Evolutionary conservation across 805 yeast genomes (phyloP).

Genomic region (Myxozyma vanderwaltii): DNA sequence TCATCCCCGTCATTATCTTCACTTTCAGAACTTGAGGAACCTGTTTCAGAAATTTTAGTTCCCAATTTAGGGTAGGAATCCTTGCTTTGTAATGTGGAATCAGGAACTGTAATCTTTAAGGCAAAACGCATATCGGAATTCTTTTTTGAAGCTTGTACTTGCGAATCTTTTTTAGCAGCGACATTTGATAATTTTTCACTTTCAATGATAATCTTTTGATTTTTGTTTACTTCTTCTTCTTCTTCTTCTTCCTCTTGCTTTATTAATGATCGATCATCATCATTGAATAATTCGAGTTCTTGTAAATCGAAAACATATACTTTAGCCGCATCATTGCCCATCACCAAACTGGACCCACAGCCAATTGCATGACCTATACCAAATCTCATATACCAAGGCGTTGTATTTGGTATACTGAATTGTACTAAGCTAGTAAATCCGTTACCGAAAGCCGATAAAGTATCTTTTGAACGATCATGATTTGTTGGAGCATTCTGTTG

Average conservation of each 20-base stretch:
- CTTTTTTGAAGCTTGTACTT: neutral
- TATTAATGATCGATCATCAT: neutral
- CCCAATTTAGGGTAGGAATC: too few relatives aligned
- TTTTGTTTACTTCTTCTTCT: neutral
- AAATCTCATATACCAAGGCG: conserved; percentile 33
- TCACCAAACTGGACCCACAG: conserved; percentile 14
- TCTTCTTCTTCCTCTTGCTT: neutral
- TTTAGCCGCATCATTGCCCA: conserved; percentile 29
- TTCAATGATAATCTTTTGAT: neutral
- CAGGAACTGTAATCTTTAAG: too few relatives aligned
- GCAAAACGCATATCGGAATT: neutral
- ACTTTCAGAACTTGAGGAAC: too few relatives aligned
- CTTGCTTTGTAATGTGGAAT: too few relatives aligned
- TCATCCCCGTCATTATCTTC: too few relatives aligned
- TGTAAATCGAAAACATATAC: conserved; percentile 22
- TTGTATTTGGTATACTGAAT: conserved; percentile 24
- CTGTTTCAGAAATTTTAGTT: too few relatives aligned
- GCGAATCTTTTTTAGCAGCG: too few relatives aligned
- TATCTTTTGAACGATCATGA: conserved; percentile 25
- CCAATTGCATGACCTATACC: conserved; percentile 12
- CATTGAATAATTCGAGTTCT: conserved; percentile 8
- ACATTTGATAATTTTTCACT: too few relatives aligned
- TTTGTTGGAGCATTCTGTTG: conserved; percentile 30
- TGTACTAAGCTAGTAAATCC: conserved; percentile 25
- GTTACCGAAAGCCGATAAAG: conserved; percentile 26